Base-by-base conservation (phyloP, 2,329 filamentous ascomycete species). In the Monosporascus sp. region DNA sequence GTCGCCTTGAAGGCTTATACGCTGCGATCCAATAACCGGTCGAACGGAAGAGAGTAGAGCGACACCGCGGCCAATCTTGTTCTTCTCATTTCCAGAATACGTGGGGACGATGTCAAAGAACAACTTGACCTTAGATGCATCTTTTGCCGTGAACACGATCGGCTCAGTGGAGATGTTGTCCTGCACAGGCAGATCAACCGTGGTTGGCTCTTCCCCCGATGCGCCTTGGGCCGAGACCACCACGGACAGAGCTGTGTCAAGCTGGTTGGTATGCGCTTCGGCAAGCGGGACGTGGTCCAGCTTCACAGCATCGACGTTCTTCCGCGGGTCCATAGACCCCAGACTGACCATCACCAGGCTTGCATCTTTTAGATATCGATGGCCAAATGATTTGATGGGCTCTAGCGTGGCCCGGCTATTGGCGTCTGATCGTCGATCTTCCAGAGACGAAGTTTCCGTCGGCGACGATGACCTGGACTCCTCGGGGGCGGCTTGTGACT, bases 91-190 rank as follows among this genome's bases (percentile, higher is more conserved):
- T 5, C 93, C 94, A 41, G 93, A 88, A 71, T 97, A 97, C 0
- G 94, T 99, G 1, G 93, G 94, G 2, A 97, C 85, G 60, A 99
- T 89, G 63, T 99, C 94, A 63, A 99, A 99, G 50, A 95, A 77
- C 9, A 99, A 75, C 68, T 93, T 95, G 54, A 97, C 92, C 63
- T 90, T 90, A 27, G 81, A 79, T 1, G 85, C 78, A 65, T 97
- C 90, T 1, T 72, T 79, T 0, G 93, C 87, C 53, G 85, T 90
- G 71, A 99, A 99, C 0, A 90, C 85, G 45, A 99, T 90, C 0
- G 94, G 94, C 62, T 97, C 93, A 0, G 94, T 97, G 37, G 88
- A 87, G 60, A 97, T 90, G 60, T 93, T 95, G 51, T 97, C 93
- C 60, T 97, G 90, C 1, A 97, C 88, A 0, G 94, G 94, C 9